These are phyloP conservation scores for Pseudocercospora eumusae DNA, from an alignment of 2,329 filamentous ascomycete genomes.

Conservation along the genomic window DNA sequence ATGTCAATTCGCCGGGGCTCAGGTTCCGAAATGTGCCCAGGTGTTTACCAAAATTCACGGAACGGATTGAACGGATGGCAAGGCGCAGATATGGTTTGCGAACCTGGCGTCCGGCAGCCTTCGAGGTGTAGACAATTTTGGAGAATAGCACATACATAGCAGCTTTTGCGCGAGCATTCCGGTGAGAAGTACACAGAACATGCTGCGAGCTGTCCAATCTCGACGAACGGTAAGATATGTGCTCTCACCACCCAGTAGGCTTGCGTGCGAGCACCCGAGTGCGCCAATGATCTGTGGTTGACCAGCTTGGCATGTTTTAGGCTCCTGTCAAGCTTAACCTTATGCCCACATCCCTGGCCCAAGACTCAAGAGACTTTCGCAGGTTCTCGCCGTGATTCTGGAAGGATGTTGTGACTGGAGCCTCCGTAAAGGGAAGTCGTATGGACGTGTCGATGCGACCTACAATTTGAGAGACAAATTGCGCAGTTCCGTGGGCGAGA, in stretches of 20 bases:
- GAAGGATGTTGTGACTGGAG: background rate
- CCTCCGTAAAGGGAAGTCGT: background rate
- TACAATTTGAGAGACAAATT: background rate
- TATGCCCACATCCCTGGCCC: background rate
- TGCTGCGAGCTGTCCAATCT: background rate
- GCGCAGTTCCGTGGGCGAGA: background rate
- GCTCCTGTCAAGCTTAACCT: background rate
- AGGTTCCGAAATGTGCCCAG: background rate
- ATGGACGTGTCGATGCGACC: background rate
- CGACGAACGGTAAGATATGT: background rate
- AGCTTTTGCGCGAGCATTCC: background rate
- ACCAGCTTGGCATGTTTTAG: background rate
- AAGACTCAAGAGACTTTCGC: background rate
- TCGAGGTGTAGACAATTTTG: background rate
- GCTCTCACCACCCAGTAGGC: background rate
- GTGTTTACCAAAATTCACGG: background rate
- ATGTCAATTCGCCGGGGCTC: background rate
- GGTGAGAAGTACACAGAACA: background rate
- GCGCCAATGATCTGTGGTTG: background rate
- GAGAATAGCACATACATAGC: background rate
- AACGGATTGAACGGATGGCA: background rate
- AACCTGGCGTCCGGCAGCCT: background rate
- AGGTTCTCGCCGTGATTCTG: background rate
- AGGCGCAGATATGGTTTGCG: background rate
- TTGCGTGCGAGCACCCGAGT: background rate